These are phyloP conservation scores for Thelonectria discophora DNA, from an alignment of 2,329 filamentous ascomycete genomes.

Conservation along the genomic window DNA sequence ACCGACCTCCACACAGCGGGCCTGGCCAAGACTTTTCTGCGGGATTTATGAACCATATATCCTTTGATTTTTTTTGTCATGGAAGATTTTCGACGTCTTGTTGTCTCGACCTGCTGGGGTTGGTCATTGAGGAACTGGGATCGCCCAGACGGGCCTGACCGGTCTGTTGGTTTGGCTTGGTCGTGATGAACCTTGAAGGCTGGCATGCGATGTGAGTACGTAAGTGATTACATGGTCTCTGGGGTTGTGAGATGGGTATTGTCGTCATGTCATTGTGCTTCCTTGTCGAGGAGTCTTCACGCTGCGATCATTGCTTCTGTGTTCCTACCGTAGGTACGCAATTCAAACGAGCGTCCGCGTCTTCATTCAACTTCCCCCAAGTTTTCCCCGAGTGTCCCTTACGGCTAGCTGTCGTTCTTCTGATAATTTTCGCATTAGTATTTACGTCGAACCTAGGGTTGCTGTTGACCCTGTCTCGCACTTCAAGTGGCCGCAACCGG, in stretches of 20 bases:
- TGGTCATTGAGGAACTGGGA: not conserved
- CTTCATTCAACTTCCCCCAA: no score
- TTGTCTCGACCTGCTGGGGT: not conserved
- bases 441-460: no score
- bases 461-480: no score
- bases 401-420: no score
- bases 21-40: not conserved
- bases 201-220: slow-evolving; percentile 1
- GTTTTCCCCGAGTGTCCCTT: no score
- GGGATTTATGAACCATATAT: not conserved
- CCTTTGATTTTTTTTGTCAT: not conserved
- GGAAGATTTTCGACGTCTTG: not conserved
- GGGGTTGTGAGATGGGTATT: not conserved
- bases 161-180: not conserved
- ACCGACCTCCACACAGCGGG: not conserved
- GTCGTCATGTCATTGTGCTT: no score
- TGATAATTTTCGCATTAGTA: no score
- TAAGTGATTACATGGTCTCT: not conserved
- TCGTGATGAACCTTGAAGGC: slow-evolving; percentile 14
- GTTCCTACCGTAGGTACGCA: not conserved
- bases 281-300: no score
- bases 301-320: not conserved
- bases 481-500: no score
- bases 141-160: not conserved
- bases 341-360: no score